Conservation (phyloP, 208 protist genomes). For the Tritrichomonas musculus region DNA sequence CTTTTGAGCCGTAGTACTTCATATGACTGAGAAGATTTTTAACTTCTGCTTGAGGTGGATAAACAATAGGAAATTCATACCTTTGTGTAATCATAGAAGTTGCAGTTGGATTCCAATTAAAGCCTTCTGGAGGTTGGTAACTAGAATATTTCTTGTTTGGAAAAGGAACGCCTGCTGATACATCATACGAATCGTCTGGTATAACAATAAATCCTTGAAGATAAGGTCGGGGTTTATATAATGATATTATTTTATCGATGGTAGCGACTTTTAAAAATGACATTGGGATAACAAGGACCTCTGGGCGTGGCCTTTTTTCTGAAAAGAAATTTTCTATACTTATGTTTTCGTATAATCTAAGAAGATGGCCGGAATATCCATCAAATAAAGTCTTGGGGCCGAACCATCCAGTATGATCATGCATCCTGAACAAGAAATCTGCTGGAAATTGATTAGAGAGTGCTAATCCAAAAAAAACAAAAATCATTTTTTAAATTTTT, state of each 20-base stretch:
- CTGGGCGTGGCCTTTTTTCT: not conserved
- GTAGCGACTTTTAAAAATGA: not conserved
- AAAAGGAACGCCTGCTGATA: not conserved
- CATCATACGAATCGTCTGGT: not conserved
- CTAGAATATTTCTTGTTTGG: not conserved
- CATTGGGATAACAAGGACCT: not conserved
- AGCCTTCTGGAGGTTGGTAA: not conserved
- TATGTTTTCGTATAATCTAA: not conserved
- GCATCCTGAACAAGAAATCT: constrained; percentile 1
- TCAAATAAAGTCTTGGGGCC: not conserved
- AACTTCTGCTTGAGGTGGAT: not conserved
- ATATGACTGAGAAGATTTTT: not conserved
- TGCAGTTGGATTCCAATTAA: not conserved
- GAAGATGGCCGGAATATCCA: not conserved
- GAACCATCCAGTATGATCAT: not conserved
- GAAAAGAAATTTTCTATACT: not conserved
- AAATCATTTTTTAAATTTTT: not conserved
- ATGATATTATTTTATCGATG: not conserved
- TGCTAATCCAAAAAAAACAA: not conserved
- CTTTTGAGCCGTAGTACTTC: not conserved
- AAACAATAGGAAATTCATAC: not conserved
- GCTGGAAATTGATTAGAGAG: not conserved
- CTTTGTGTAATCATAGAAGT: not conserved
- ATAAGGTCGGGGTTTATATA: not conserved
- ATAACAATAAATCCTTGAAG: not conserved